Base-by-base conservation (phyloP, 2,329 filamentous ascomycete species). In the Scedosporium apiospermum region DNA sequence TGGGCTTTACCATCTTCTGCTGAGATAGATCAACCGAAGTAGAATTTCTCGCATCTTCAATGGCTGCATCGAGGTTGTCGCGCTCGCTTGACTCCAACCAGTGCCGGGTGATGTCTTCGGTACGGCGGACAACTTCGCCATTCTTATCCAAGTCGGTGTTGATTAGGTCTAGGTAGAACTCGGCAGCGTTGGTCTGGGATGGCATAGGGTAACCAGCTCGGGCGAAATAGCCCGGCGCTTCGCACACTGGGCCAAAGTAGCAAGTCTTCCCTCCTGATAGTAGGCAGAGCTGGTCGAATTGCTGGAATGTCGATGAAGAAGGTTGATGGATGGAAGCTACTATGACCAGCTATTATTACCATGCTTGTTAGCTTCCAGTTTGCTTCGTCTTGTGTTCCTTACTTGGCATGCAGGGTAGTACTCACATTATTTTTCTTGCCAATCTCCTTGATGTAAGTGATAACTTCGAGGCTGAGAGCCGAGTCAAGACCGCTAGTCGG, bases 291-390 rank as follows among this genome's bases (percentile, higher is more conserved):
- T 89, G 90, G 71, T 96, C 90, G 67, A 96, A 96, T 12, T 92
- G 82, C 65, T 88, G 82, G 68, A 91, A 96, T 0, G 89, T 93
- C 0, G 86, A 82, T 0, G 89, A 90, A 0, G 90, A 93, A 0
- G 91, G 91, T 70, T 96, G 91, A 71, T 96, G 91, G 65, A 96
- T 95, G 46, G 88, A 91, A 3, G 88, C 88, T 64, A 96, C 86
- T 34, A 95, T 85, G 64, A 95, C 85, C 64, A 95, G 78, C 84
- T 88, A 64, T 38, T 7, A 12, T 38, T 3, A 12, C 6, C 60
- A 55, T 34, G 34, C 26, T 14, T 23, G 10, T 60, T 27, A 49
- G 44, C 4, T 12, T 2, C 34, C 1, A 38, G 9, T 38, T 6
- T 38, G 34, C 34, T 34, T 34, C 9, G 30, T 9, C 1, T 34